A percentile compares a stretch with the other conserved stretches of the same genome.
Evolutionary conservation across 352 stramenopile genomes (phyloP).

Genomic region (Saprolegnia parasitica): DNA sequence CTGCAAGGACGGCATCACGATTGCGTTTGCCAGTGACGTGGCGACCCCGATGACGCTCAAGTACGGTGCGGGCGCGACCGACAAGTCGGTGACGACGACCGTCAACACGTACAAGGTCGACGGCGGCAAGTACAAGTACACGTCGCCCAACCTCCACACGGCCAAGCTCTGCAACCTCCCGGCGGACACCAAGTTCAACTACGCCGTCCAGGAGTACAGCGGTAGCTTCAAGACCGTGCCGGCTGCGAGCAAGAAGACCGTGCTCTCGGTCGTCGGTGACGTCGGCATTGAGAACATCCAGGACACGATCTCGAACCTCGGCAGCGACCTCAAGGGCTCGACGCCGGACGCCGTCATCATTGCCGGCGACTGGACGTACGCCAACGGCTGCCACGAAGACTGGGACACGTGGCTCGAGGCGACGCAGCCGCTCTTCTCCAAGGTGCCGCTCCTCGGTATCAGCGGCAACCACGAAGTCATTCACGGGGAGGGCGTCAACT

Average conservation of each 20-base stretch:
- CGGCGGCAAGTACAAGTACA: slow-evolving; percentile 47
- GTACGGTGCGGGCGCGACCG: background rate
- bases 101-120: slow-evolving; percentile 38
- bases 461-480: slow-evolving; percentile 70
- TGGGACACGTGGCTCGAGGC: slow-evolving; percentile 66
- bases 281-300: slow-evolving; percentile 11
- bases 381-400: slow-evolving; percentile 51
- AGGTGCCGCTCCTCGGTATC: slow-evolving; percentile 44
- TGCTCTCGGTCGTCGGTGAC: slow-evolving; percentile 42
- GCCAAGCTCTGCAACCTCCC: slow-evolving; percentile 41
- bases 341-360: slow-evolving; percentile 44
- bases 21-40: slow-evolving; percentile 39
- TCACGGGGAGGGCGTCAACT: slow-evolving; percentile 35
- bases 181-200: slow-evolving; percentile 42
- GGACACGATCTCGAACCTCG: background rate
- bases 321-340: slow-evolving; percentile 32
- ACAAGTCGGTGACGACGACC: slow-evolving; percentile 33
- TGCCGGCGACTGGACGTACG: slow-evolving; percentile 60
- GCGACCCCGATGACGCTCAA: slow-evolving; percentile 34
- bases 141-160: slow-evolving; percentile 47
- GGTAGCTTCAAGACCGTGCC: slow-evolving; percentile 37
- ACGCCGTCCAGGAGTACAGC: slow-evolving; percentile 38
- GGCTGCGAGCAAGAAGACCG: slow-evolving; percentile 39
- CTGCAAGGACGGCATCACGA: slow-evolving; percentile 39
- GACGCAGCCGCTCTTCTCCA: slow-evolving; percentile 43